phyloP scores from a whole-genome alignment of 2,329 filamentous ascomycete species.

The Cercospora sojina region DNA sequence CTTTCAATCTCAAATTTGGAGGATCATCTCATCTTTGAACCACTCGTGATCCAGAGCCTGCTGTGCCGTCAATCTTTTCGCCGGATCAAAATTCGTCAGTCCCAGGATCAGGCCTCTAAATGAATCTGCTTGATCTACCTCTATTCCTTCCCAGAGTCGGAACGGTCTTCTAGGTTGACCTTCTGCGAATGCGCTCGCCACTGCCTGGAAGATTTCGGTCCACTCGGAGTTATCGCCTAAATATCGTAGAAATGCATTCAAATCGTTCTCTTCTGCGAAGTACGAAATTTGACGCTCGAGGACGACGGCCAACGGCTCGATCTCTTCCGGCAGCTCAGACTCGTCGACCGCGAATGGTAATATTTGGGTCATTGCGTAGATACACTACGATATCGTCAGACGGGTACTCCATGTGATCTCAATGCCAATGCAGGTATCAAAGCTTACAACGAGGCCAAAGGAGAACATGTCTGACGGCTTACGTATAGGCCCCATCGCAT shows the following conservation, averaged over 20 bases:
- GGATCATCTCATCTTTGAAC: background rate
- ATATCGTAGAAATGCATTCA: conserved; percentile 27
- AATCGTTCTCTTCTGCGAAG: conserved; percentile 47
- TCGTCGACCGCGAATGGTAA: no score
- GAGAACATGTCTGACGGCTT: no score
- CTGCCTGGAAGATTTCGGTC: conserved; percentile 41
- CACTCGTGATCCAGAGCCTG: background rate
- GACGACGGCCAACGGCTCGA: conserved; percentile 27
- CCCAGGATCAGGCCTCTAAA: conserved; percentile 9
- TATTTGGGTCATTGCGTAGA: conserved; percentile 23
- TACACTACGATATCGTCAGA: no score
- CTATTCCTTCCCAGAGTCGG: conserved; percentile 1
- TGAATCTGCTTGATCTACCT: conserved; percentile 3
- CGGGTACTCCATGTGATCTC: no score
- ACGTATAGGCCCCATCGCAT: no score
- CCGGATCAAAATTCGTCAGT: conserved; percentile 5
- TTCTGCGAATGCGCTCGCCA: conserved; percentile 42
- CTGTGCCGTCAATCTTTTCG: background rate
- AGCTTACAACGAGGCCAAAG: no score
- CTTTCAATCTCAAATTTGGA: no score
- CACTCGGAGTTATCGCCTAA: conserved; percentile 46
- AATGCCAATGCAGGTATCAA: no score
- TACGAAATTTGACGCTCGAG: conserved; percentile 50
- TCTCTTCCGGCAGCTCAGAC: no score
- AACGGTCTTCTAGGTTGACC: conserved; percentile 46